Conservation (phyloP, 306 rosid species). For the Geum urbanum region DNA sequence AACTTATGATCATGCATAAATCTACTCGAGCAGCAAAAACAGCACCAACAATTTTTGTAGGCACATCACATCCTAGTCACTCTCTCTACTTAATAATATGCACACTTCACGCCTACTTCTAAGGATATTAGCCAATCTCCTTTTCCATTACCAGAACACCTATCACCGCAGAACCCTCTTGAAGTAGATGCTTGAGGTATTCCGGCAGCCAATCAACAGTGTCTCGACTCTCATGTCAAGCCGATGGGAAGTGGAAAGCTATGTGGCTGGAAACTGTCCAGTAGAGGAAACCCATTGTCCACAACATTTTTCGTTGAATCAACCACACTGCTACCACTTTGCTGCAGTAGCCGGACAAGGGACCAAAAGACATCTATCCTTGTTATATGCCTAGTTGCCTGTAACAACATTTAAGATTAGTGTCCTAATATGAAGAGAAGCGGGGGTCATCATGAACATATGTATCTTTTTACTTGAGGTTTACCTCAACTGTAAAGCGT, state of each 20-base stretch:
- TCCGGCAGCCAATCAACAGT: conserved; percentile 8
- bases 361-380: conserved; percentile 74
- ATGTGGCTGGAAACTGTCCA: conserved; percentile 34
- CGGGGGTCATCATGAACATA: neutral
- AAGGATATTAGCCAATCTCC: neutral
- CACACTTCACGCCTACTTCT: conserved; percentile 22
- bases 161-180: conserved; percentile 12
- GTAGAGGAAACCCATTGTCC: conserved; percentile 25
- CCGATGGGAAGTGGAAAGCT: conserved; percentile 35
- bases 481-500: conserved; percentile 74
- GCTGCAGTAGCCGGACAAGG: conserved; percentile 61
- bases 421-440: neutral
- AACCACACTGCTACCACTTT: conserved; percentile 27
- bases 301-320: conserved; percentile 37
- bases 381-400: conserved; percentile 55
- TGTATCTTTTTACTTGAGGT: neutral
- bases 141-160: conserved; percentile 25
- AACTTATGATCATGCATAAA: neutral
- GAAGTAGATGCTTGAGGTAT: conserved; percentile 24
- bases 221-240: conserved; percentile 27
- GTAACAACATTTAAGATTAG: conserved; percentile 26
- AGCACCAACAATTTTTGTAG: conserved; percentile 17
- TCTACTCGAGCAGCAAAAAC: conserved; percentile 12
- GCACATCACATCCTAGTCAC: conserved; percentile 12
- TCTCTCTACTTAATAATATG: conserved; percentile 17